Percentiles rank a stretch among this genome's conserved stretches.
Conservation (phyloP, 768 basidiomycete species). For the Coprinellus micaceus region DNA sequence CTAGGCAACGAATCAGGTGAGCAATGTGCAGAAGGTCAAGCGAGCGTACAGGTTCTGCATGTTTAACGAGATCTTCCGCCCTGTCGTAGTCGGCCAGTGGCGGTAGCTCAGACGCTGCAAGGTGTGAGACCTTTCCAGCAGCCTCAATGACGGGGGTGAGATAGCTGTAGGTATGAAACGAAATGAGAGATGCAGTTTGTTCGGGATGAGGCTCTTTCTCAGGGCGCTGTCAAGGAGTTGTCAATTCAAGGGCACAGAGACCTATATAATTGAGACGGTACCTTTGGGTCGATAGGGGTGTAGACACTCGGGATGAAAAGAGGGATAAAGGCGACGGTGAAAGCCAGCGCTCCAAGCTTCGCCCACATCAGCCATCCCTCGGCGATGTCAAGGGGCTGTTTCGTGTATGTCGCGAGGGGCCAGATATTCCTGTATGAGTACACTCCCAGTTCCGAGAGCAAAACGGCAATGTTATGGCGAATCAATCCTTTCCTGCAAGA, state of each 20-base stretch:
- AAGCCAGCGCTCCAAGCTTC: conserved; percentile 26
- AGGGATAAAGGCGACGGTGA: conserved; percentile 46
- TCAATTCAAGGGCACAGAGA: not conserved
- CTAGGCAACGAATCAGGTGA: too few relatives aligned
- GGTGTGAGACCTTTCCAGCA: conserved; percentile 43
- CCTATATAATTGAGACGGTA: not conserved
- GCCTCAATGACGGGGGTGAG: conserved; percentile 49
- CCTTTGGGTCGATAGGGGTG: conserved; percentile 48
- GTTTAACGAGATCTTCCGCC: conserved; percentile 23
- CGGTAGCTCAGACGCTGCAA: conserved; percentile 52
- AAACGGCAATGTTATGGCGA: conserved; percentile 13
- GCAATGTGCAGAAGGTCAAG: too few relatives aligned
- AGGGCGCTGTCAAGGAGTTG: conserved; percentile 25
- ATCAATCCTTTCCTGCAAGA: not conserved
- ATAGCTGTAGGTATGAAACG: conserved; percentile 45
- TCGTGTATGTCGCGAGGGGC: conserved; percentile 48
- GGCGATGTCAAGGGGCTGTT: conserved; percentile 38
- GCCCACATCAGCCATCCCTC: conserved; percentile 27
- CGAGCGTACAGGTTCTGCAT: conserved; percentile 25
- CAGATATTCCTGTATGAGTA: conserved; percentile 53
- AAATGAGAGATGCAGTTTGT: conserved; percentile 47
- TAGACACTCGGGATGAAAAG: conserved; percentile 50
- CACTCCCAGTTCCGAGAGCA: conserved; percentile 39
- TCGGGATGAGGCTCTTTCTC: conserved; percentile 39
- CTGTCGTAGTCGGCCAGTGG: conserved; percentile 63